phyloP scores from a whole-genome alignment of 2,329 filamentous ascomycete genomes.

The Sarocladium oryzae region DNA sequence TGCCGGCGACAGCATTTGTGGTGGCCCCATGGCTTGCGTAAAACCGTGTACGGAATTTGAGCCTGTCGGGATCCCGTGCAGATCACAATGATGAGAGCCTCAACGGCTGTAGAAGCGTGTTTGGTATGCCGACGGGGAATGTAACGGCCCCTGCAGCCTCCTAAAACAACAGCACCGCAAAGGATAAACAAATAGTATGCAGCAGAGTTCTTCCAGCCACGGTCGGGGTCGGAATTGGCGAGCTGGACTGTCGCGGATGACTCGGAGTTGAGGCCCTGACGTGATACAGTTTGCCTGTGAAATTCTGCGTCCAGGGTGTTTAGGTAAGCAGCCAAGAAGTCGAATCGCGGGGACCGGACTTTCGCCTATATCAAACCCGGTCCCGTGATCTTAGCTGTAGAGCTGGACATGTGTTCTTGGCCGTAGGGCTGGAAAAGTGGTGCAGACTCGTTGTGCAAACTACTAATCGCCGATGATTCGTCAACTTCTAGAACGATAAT shows the following conservation, averaged over 20 bases:
- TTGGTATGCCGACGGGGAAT: not conserved
- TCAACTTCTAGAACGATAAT: too few relatives aligned
- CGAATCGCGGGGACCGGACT: not conserved
- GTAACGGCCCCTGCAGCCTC: not conserved
- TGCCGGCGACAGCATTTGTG: slow-evolving; percentile 15
- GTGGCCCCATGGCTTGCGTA: slow-evolving; percentile 4
- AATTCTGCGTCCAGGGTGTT: not conserved
- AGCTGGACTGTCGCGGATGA: not conserved
- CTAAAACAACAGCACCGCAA: not conserved
- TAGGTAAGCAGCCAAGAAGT: not conserved
- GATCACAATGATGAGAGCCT: not conserved
- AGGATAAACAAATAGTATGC: too few relatives aligned
- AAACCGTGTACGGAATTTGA: not conserved
- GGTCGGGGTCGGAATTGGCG: not conserved
- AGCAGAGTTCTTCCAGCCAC: too few relatives aligned
- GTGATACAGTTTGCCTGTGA: not conserved
- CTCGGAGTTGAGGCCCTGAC: not conserved
- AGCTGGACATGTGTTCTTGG: not conserved
- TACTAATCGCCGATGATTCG: too few relatives aligned
- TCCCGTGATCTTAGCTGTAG: not conserved
- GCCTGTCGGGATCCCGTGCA: not conserved
- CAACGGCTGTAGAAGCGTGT: not conserved
- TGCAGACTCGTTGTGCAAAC: not conserved
- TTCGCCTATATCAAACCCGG: not conserved
- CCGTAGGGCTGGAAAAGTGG: not conserved